Evolutionary conservation across 129 eudicot genomes (phyloP).

Genomic region (Flaveria linearis): DNA sequence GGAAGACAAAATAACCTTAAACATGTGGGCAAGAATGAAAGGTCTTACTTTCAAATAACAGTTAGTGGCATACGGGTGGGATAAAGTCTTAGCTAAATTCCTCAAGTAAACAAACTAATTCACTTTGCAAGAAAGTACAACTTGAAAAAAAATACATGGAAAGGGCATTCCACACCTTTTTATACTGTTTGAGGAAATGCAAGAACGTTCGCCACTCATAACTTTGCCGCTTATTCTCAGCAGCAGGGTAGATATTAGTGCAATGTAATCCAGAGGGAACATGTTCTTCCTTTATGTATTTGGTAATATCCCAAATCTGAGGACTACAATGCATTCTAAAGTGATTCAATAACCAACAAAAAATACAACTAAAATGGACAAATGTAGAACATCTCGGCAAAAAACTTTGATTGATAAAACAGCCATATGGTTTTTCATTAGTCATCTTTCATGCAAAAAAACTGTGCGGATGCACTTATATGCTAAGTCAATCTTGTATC

Average conservation of each 20-base stretch:
- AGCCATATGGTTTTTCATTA: not conserved
- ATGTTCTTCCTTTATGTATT: constrained; percentile 21
- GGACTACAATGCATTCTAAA: constrained; percentile 33
- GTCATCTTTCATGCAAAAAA: not conserved
- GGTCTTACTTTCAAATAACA: not conserved
- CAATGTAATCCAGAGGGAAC: constrained; percentile 36
- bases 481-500: not conserved
- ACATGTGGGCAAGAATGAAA: not conserved
- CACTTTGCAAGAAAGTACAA: not conserved
- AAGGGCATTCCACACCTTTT: constrained; percentile 42
- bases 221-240: constrained; percentile 41
- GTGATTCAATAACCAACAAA: constrained; percentile 1
- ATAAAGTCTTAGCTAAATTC: not conserved
- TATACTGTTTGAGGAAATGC: constrained; percentile 31
- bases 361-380: constrained; percentile 9
- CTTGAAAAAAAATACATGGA: not conserved
- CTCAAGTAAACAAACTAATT: not conserved
- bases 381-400: not conserved
- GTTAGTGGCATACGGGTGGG: not conserved
- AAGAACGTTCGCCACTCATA: constrained; percentile 51
- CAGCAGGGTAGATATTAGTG: constrained; percentile 35
- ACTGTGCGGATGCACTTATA: not conserved
- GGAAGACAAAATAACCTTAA: not conserved
- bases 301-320: constrained; percentile 36
- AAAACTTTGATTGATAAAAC: constrained; percentile 1